These are phyloP conservation scores for Yamadazyma diddensiae DNA, from an alignment of 1,139 yeast species.

Conservation along the genomic window DNA sequence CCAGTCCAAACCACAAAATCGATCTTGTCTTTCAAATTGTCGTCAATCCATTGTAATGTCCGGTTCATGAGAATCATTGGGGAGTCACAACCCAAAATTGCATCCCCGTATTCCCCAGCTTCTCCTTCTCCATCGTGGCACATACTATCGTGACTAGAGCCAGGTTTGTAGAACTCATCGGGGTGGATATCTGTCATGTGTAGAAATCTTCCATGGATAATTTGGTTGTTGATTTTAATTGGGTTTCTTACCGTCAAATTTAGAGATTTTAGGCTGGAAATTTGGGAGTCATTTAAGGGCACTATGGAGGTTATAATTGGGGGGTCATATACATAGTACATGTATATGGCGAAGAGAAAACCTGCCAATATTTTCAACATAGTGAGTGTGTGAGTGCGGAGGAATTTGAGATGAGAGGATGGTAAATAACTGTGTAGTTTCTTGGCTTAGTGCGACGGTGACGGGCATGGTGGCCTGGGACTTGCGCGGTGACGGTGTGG, in stretches of 20 bases:
- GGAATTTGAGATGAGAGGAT: background rate
- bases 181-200: conserved; percentile 88
- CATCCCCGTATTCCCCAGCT: conserved; percentile 73
- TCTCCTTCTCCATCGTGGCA: conserved; percentile 60
- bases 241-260: conserved; percentile 33
- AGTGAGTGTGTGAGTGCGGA: background rate
- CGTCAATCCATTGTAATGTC: conserved; percentile 65
- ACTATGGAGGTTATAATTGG: conserved; percentile 5
- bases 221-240: conserved; percentile 27
- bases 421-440: too few relatives aligned
- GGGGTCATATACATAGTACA: conserved; percentile 9
- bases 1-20: conserved; percentile 92
- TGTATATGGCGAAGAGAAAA: conserved; percentile 7
- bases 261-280: conserved; percentile 8
- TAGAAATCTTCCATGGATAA: conserved; percentile 67
- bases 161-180: conserved; percentile 63
- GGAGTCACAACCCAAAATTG: conserved; percentile 69
- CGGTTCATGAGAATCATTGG: conserved; percentile 60
- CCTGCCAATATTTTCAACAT: conserved; percentile 10
- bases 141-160: conserved; percentile 43
- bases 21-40: conserved; percentile 65
- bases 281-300: conserved; percentile 7
- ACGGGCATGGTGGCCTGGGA: too few relatives aligned
- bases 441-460: too few relatives aligned
- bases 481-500: too few relatives aligned